Evolutionary conservation across 345 rosid genomes (phyloP), one percentile per base, ranked within the genome.

Genomic region (Ricinus communis): DNA sequence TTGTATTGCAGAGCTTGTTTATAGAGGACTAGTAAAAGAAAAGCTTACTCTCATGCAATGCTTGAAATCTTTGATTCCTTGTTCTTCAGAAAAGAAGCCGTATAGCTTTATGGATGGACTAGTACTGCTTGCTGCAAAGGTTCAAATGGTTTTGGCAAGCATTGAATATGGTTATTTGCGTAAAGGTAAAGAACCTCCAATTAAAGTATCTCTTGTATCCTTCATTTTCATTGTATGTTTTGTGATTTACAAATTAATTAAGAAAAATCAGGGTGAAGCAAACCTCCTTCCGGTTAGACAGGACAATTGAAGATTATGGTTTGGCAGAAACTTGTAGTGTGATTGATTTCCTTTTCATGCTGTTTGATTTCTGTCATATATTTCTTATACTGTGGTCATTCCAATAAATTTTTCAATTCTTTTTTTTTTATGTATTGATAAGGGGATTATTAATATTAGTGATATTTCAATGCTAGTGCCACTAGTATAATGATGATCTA

Each of bases 11-110:
- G 53, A 63, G 67, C 53, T 63, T 0, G 25, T 63, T 25, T 63
- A 43, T 22, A 63, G 49, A n/a, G 67, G 67, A 63, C 8, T 45
- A 25, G 12, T 63, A 15, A 63, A 63, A 19, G 67, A 63, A 63
- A 63, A 63, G 36, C 30, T 63, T 15, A 63, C 21, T 14, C 4
- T 63, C 24, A 24, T 63, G 24, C 53, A 63, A 45, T 63, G 53
- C 13, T 63, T 63, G 53, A 63, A 63, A 45, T 63, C 53, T 45
- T 10, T 63, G 53, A 5, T 63, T 63, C 67, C 53, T 2, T 63
- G 53, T 63, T 63, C 36, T 24, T 63, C 67, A 2, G 50, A 45
- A 5, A 63, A 63, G 53, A 43, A 45, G 14, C 67, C 67, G 1
- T 63, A 45, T 27, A 63, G 67, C 14, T 43, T 63, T 1, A 4